phyloP scores from a whole-genome alignment of 106 monocot species.

The Gastrodia elata region DNA sequence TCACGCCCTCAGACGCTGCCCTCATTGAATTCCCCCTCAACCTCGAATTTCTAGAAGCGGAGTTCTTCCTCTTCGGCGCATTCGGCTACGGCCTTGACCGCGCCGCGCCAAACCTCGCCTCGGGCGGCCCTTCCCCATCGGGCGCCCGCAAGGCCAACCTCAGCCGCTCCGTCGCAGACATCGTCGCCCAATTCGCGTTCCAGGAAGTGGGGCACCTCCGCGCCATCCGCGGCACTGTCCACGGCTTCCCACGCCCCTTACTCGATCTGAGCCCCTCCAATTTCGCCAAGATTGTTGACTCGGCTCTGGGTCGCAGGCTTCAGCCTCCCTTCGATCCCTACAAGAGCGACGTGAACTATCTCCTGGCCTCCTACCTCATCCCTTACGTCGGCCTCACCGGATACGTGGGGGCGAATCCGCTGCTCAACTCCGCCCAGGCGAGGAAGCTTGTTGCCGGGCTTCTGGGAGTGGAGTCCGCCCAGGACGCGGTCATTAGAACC shows the following conservation, averaged over 20 bases:
- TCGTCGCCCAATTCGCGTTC: constrained; percentile 46
- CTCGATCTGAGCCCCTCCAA: constrained; percentile 38
- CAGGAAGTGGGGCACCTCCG: constrained; percentile 76
- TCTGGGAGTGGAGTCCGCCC: constrained; percentile 60
- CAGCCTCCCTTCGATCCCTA: constrained; percentile 64
- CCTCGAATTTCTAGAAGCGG: constrained; percentile 62
- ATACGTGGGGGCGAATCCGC: constrained; percentile 48
- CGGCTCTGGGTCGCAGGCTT: constrained; percentile 16
- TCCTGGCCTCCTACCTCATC: constrained; percentile 47
- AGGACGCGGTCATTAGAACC: constrained; percentile 60
- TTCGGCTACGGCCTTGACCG: constrained; percentile 48
- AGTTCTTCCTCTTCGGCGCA: constrained; percentile 57
- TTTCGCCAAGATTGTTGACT: constrained; percentile 42
- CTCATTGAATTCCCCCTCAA: constrained; percentile 66
- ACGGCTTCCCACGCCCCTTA: constrained; percentile 54
- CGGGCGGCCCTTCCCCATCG: constrained; percentile 47
- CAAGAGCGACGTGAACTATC: constrained; percentile 32
- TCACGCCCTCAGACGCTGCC: constrained; percentile 27
- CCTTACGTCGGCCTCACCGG: constrained; percentile 59
- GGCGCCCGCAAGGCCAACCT: constrained; percentile 50
- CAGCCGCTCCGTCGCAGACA: constrained; percentile 17
- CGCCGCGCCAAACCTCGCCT: constrained; percentile 31
- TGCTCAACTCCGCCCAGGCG: constrained; percentile 15
- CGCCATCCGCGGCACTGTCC: constrained; percentile 44
- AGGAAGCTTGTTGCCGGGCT: constrained; percentile 62